Evolutionary conservation across 768 basidiomycete genomes (phyloP).

Genomic region (Tricholoma terreum): DNA sequence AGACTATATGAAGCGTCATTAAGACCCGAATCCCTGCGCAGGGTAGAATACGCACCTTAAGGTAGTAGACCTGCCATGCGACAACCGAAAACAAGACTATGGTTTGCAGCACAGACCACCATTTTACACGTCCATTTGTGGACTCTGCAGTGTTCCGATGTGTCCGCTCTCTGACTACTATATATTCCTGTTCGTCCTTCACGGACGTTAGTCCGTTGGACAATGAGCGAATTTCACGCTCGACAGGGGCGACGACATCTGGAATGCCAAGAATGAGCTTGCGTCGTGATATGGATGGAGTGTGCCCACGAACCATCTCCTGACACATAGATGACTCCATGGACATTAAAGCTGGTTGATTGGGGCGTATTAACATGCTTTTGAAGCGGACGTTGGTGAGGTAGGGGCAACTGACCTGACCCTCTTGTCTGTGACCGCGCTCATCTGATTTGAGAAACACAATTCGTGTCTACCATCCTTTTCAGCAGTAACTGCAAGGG

Average conservation of each 20-base stretch:
- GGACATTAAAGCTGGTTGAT: slow-evolving; percentile 86
- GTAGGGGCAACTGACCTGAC: slow-evolving; percentile 61
- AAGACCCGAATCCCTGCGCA: background rate
- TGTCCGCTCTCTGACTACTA: slow-evolving; percentile 87
- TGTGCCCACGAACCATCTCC: slow-evolving; percentile 68
- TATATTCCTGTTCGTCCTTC: slow-evolving; percentile 99
- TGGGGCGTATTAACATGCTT: slow-evolving; percentile 3
- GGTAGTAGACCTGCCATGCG: slow-evolving; percentile 96
- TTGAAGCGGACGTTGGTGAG: background rate
- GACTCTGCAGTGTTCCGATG: slow-evolving; percentile 95
- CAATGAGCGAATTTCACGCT: slow-evolving; percentile 88
- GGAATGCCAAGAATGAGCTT: slow-evolving; percentile 1
- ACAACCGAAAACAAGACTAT: slow-evolving; percentile 86
- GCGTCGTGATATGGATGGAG: background rate
- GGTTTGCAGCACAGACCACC: slow-evolving; percentile 96
- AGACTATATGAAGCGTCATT: slow-evolving; percentile 43
- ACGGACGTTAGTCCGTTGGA: slow-evolving; percentile 80
- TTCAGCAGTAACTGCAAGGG: slow-evolving; percentile 81
- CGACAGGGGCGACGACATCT: slow-evolving; percentile 92
- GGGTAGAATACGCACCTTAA: slow-evolving; percentile 59
- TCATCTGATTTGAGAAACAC: slow-evolving; percentile 99
- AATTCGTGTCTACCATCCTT: slow-evolving; percentile 89
- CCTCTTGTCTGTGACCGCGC: slow-evolving; percentile 91
- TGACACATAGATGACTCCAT: slow-evolving; percentile 91
- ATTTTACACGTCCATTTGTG: slow-evolving; percentile 93